Evolutionary conservation across 2,329 filamentous ascomycete genomes (phyloP).

Genomic region (Talaromyces sp.): DNA sequence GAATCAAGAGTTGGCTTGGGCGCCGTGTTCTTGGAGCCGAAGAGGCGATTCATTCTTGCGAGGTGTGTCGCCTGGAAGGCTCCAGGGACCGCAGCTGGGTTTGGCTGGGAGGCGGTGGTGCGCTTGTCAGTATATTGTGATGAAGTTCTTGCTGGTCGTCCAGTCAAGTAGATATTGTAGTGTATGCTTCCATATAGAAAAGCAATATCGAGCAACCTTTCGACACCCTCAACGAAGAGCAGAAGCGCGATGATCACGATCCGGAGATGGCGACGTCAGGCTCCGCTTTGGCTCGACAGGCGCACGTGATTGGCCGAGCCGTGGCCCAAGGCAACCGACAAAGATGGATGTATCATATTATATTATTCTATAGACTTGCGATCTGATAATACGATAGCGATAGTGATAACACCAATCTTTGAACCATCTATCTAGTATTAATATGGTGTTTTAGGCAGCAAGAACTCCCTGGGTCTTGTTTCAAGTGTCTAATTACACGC

Average conservation of each 20-base stretch:
- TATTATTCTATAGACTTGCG: neutral
- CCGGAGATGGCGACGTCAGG: neutral
- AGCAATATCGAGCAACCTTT: neutral
- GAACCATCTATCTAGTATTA: no score
- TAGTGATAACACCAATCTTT: neutral
- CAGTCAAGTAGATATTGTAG: neutral
- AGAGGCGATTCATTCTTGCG: conserved; percentile 80
- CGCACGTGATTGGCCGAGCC: neutral
- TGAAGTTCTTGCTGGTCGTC: neutral
- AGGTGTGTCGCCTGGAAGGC: neutral
- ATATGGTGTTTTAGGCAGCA: no score
- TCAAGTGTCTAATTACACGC: no score
- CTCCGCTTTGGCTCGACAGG: neutral
- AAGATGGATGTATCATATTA: neutral
- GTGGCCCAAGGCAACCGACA: neutral
- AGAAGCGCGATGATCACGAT: no score
- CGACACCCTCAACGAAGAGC: neutral
- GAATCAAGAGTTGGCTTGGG: conserved; percentile 84
- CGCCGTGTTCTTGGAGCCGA: conserved; percentile 78
- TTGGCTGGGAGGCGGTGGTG: neutral
- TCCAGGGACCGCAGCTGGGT: neutral
- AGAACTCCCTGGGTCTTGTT: no score
- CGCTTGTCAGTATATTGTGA: neutral
- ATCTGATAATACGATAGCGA: neutral
- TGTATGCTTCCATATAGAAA: neutral